phyloP scores from a whole-genome alignment of 2,329 filamentous ascomycete species.

The Colletotrichum orchidophilum region DNA sequence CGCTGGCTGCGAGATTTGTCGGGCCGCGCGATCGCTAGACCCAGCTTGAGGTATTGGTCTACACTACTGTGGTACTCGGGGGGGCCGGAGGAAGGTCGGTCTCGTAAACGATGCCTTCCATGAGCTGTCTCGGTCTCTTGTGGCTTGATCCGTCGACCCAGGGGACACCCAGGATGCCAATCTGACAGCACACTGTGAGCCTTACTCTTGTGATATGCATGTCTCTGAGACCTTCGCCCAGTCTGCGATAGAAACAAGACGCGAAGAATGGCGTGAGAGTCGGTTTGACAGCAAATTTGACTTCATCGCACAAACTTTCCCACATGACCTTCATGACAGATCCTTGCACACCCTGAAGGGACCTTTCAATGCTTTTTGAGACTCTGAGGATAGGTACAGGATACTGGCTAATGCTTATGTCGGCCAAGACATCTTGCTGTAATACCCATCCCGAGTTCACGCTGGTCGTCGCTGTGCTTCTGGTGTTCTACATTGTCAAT shows the following conservation, averaged over 20 bases:
- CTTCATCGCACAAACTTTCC: slow-evolving; percentile 20
- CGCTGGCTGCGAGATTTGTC: slow-evolving; percentile 20
- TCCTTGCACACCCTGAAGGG: slow-evolving; percentile 1
- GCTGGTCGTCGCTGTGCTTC: background rate
- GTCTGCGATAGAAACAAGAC: background rate
- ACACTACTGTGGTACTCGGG: slow-evolving; percentile 2
- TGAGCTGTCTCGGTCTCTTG: background rate
- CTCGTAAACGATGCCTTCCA: background rate
- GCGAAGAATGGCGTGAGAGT: background rate
- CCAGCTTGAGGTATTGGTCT: slow-evolving; percentile 10
- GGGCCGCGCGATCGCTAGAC: slow-evolving; percentile 23
- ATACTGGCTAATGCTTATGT: background rate
- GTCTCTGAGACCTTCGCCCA: background rate
- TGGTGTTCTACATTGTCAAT: background rate
- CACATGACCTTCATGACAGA: slow-evolving; percentile 17
- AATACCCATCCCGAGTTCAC: background rate
- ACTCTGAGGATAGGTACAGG: background rate
- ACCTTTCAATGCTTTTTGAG: background rate
- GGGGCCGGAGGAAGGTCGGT: background rate
- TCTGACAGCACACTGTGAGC: background rate
- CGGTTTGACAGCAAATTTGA: background rate
- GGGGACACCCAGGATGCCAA: background rate
- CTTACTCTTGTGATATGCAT: slow-evolving; percentile 1
- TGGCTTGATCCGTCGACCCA: background rate
- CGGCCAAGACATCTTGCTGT: background rate